Evolutionary conservation across 2,329 filamentous ascomycete species (phyloP).

Genomic region (Talaromyces sp.): DNA sequence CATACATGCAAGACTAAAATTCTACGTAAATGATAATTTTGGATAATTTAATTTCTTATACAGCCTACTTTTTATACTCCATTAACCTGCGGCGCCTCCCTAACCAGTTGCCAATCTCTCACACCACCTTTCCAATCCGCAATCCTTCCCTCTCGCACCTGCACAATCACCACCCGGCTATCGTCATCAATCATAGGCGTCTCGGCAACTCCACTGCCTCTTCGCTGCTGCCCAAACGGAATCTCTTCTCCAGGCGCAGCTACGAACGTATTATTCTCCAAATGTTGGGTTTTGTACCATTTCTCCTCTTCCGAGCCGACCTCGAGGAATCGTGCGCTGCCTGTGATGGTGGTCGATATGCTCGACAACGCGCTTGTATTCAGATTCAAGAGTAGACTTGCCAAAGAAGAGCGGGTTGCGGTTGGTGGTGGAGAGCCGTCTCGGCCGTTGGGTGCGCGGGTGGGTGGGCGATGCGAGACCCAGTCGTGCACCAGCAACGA

Average conservation of each 20-base stretch:
- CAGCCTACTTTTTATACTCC: neutral
- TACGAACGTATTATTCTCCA: conserved; percentile 89
- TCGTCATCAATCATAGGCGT: conserved; percentile 67
- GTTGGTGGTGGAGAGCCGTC: conserved; percentile 63
- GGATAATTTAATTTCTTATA: neutral
- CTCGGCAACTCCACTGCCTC: conserved; percentile 28
- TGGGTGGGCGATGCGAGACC: conserved; percentile 88
- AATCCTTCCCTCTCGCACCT: conserved; percentile 78
- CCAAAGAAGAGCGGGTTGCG: conserved; percentile 67
- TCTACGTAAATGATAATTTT: neutral
- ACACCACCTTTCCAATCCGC: conserved; percentile 96
- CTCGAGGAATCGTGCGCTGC: conserved; percentile 71
- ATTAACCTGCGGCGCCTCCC: conserved; percentile 26
- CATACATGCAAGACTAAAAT: neutral
- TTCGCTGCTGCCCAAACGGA: conserved; percentile 41
- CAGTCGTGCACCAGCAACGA: conserved; percentile 97
- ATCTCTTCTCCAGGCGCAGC: conserved; percentile 48
- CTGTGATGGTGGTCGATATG: conserved; percentile 92
- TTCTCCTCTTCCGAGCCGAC: conserved; percentile 74
- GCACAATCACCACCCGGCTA: conserved; percentile 82
- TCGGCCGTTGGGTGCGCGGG: conserved; percentile 54
- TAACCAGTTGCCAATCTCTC: conserved; percentile 64
- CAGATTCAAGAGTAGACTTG: conserved; percentile 79
- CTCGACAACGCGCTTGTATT: conserved; percentile 84
- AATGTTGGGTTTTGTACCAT: conserved; percentile 78